Evolutionary conservation across 148 eudicot genomes (phyloP), one percentile per base, ranked within the genome.

Genomic region (Linanthus parryae): DNA sequence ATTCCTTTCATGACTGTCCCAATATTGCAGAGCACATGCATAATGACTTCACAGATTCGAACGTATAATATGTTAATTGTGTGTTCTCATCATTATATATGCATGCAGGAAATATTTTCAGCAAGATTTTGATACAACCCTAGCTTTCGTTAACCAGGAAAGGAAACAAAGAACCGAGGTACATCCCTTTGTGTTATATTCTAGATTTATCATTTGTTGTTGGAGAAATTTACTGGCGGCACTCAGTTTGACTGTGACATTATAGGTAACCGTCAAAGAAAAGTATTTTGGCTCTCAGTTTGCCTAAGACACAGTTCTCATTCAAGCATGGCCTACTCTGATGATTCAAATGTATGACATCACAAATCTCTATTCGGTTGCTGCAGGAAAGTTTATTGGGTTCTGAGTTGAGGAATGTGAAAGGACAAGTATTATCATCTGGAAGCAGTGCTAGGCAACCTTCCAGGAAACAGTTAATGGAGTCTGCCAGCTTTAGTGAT

Each of bases 81-180:
- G 21, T 54, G 43, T 15, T 52, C 14, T 63, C 8, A 52, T 44
- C 22, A 10, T 39, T 39, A 35, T 52, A 30, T 20, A 30, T 61
- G 21, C 60, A 16, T 58, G 60, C 81, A 92, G 98, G 79, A 87
- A 78, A 65, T 63, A 62, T 75, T 80, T 79, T 69, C 96, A 87
- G 78, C 96, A 77, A 58, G 96, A 87, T 72, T 92, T 92, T 59
- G 98, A 92, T 62, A 54, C 82, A 52, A 83, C 87, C 45, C 90
- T 92, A 57, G 96, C 97, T 46, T 87, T 72, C 57, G 76, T 79
- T 33, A 91, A 90, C 68, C 81, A 83, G 34, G 95, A 90, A 77
- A 69, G 96, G 63, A 86, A 72, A 67, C 98, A 92, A 73, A 75
- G 83, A 78, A 75, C 73, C 44, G 96, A 84, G 98, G 98, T 91